Evolutionary conservation across 2,329 filamentous ascomycete species (phyloP).

Genomic region (Clonostachys chloroleuca): DNA sequence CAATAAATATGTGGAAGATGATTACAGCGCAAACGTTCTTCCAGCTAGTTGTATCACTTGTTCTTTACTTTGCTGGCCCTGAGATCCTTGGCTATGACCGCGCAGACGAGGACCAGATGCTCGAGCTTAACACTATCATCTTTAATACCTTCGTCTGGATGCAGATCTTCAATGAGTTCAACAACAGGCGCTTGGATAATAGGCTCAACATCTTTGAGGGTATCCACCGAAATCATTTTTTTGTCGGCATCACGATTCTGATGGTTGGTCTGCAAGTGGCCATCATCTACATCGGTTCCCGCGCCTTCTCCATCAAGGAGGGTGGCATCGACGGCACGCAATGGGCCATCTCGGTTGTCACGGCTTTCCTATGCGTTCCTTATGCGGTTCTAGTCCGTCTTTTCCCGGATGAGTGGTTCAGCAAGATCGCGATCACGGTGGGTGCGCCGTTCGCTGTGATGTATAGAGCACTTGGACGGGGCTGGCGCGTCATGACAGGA

Average conservation of each 20-base stretch:
- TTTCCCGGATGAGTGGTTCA: conserved; percentile 40
- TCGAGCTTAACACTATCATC: conserved; percentile 50
- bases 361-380: conserved; percentile 42
- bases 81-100: conserved; percentile 46
- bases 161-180: conserved; percentile 66
- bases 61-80: conserved; percentile 60
- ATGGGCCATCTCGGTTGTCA: conserved; percentile 48
- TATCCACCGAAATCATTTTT: conserved; percentile 50
- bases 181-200: conserved; percentile 58
- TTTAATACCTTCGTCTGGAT: conserved; percentile 69
- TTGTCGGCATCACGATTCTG: conserved; percentile 49
- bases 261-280: conserved; percentile 53
- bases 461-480: background rate
- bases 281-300: conserved; percentile 53
- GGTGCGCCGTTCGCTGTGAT: background rate
- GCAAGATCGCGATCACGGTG: background rate
- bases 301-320: conserved; percentile 44
- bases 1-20: conserved; percentile 83
- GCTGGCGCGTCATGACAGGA: background rate
- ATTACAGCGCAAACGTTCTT: conserved; percentile 78
- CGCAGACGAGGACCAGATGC: conserved; percentile 2
- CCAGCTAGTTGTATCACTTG: conserved; percentile 65
- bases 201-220: conserved; percentile 58
- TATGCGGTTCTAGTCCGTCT: conserved; percentile 42
- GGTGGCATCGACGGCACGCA: conserved; percentile 32